These are phyloP conservation scores for Aureobasidium lini DNA, from an alignment of 2,329 filamentous ascomycete genomes.

Conservation along the genomic window DNA sequence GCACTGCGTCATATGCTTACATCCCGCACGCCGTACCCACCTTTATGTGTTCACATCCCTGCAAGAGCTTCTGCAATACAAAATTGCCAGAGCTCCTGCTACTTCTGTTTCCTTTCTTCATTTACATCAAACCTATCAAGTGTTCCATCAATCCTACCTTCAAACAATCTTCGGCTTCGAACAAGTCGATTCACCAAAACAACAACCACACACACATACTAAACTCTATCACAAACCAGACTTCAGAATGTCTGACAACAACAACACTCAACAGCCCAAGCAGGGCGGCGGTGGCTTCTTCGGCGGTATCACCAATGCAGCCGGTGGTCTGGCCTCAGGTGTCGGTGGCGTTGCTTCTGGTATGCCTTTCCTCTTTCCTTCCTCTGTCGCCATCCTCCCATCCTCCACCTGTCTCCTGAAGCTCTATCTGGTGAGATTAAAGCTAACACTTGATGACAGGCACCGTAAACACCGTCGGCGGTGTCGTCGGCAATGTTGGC, in stretches of 20 bases:
- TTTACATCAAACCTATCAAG: not conserved
- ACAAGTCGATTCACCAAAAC: not conserved
- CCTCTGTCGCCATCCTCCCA: too few species aligned
- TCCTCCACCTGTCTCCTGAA: too few species aligned
- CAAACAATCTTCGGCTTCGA: not conserved
- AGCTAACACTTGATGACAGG: not conserved
- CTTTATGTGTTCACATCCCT: not conserved
- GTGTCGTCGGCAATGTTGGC: constrained; percentile 14
- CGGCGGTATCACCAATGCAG: constrained; percentile 1
- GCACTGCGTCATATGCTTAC: not conserved
- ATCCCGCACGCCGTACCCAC: not conserved
- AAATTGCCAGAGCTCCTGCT: not conserved
- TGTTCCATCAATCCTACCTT: not conserved
- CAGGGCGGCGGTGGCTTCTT: not conserved
- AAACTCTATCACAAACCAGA: not conserved
- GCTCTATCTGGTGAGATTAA: too few species aligned
- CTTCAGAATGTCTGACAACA: constrained; percentile 7
- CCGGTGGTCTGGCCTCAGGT: constrained; percentile 3
- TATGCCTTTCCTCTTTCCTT: not conserved
- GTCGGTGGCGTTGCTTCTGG: constrained; percentile 5
- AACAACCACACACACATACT: not conserved
- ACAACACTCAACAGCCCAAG: not conserved
- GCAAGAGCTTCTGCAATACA: not conserved
- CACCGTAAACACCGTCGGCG: constrained; percentile 11
- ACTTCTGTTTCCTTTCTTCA: not conserved